Evolutionary conservation across 75 land plant genomes (phyloP).

Genomic region (Cunninghamia lanceolata): DNA sequence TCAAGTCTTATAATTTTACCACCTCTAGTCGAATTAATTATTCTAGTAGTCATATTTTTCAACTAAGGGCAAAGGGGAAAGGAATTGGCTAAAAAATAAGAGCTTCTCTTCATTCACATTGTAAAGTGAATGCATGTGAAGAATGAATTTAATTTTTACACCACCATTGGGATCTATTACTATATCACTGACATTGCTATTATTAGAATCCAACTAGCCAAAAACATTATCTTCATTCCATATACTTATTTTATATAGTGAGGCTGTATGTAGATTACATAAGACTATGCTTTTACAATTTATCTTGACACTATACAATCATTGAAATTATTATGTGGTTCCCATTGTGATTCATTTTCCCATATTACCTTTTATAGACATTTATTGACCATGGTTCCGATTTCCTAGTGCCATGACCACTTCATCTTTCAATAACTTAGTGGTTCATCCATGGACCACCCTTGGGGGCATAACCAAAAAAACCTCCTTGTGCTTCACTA

Average conservation of each 20-base stretch:
- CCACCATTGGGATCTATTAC: slow-evolving; percentile 45
- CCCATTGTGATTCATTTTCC: slow-evolving; percentile 34
- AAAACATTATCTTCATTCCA: not conserved
- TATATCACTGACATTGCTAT: not conserved
- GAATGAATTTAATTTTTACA: slow-evolving; percentile 61
- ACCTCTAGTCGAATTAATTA: slow-evolving; percentile 51
- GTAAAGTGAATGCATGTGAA: slow-evolving; percentile 41
- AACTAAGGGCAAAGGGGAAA: slow-evolving; percentile 54
- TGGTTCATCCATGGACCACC: no score
- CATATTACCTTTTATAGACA: no score
- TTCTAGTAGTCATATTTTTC: slow-evolving; percentile 32
- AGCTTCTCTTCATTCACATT: slow-evolving; percentile 51
- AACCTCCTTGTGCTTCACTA: no score
- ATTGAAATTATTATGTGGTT: not conserved
- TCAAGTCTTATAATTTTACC: slow-evolving; percentile 55
- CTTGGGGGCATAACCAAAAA: no score
- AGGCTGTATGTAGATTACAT: slow-evolving; percentile 62
- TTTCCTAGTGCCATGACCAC: no score
- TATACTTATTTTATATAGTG: no score
- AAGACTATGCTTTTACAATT: slow-evolving; percentile 19
- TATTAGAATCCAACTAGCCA: not conserved
- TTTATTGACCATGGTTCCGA: no score
- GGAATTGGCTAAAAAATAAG: slow-evolving; percentile 70
- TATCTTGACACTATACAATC: slow-evolving; percentile 20
- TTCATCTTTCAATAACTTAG: no score